These are phyloP conservation scores for Cordyceps pruinosa DNA, from an alignment of 2,329 filamentous ascomycete genomes.

Conservation along the genomic window DNA sequence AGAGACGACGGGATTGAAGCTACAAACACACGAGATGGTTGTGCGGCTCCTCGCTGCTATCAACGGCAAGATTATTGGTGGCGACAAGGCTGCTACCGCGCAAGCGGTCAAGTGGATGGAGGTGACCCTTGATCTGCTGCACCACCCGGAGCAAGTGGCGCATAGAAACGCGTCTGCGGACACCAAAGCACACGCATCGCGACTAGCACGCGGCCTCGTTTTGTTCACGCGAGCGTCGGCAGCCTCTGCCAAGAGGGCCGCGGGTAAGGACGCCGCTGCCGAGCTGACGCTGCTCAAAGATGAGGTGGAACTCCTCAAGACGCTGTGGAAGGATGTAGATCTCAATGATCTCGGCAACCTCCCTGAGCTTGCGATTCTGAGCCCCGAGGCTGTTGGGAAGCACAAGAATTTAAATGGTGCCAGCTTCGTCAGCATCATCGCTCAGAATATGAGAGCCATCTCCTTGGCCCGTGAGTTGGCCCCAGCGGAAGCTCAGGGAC, in stretches of 20 bases:
- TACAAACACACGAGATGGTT: constrained; percentile 36
- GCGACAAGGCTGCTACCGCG: constrained; percentile 26
- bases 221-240: constrained; percentile 24
- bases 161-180: constrained; percentile 8
- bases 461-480: constrained; percentile 37
- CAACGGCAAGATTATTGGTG: constrained; percentile 33
- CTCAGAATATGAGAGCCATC: constrained; percentile 35
- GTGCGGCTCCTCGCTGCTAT: constrained; percentile 22
- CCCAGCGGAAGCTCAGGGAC: constrained; percentile 20
- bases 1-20: constrained; percentile 37
- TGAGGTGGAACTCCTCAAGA: constrained; percentile 22
- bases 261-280: constrained; percentile 19
- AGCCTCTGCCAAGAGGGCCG: constrained; percentile 20
- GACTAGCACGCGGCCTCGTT: constrained; percentile 24
- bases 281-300: constrained; percentile 22
- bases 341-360: constrained; percentile 17
- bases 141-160: constrained; percentile 33
- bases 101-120: constrained; percentile 40
- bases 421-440: constrained; percentile 22
- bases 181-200: constrained; percentile 21
- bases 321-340: constrained; percentile 21
- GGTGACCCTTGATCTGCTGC: constrained; percentile 42
- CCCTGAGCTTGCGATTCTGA: constrained; percentile 21
- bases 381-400: constrained; percentile 14
- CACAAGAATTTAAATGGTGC: constrained; percentile 18